These are phyloP conservation scores for Diversispora epigaea DNA, from an alignment of 192 early-diverging fungal species.

Conservation along the genomic window DNA sequence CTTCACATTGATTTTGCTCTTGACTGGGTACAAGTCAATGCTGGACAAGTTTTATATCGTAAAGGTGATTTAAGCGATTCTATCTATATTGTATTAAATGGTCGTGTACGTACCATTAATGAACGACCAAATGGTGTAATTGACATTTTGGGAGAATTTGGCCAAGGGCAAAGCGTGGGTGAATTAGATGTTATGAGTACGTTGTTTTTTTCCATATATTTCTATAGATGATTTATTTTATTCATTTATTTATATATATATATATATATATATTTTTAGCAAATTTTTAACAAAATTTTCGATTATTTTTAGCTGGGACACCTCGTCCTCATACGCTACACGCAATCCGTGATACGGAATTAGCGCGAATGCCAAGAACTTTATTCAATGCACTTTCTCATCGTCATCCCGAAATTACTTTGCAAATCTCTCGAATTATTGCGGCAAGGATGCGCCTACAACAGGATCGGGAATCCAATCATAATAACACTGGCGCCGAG, in stretches of 20 bases:
- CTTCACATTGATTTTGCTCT: conserved; percentile 80
- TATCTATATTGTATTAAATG: conserved; percentile 90
- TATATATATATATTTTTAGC: too few relatives aligned
- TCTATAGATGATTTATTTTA: neutral
- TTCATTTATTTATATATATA: neutral
- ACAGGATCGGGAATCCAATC: conserved; percentile 41
- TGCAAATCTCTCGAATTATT: conserved; percentile 88
- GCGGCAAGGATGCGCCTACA: conserved; percentile 64
- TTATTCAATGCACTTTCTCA: conserved; percentile 90
- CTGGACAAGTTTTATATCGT: conserved; percentile 88
- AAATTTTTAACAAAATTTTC: too few relatives aligned
- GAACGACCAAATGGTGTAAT: conserved; percentile 65
- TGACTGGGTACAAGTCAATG: conserved; percentile 94
- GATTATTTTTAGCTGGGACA: conserved; percentile 43
- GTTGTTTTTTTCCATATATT: neutral
- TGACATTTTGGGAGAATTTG: conserved; percentile 88
- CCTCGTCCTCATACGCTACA: conserved; percentile 84
- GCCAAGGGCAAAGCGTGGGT: conserved; percentile 93
- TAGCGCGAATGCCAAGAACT: conserved; percentile 92
- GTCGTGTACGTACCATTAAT: conserved; percentile 85
- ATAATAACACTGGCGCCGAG: conserved; percentile 37
- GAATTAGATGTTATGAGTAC: conserved; percentile 89
- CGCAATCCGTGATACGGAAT: conserved; percentile 96
- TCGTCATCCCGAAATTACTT: conserved; percentile 86
- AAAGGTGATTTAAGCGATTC: conserved; percentile 85